Evolutionary conservation across 331 rosid genomes (phyloP).

Genomic region (Pyracantha coccinea): DNA sequence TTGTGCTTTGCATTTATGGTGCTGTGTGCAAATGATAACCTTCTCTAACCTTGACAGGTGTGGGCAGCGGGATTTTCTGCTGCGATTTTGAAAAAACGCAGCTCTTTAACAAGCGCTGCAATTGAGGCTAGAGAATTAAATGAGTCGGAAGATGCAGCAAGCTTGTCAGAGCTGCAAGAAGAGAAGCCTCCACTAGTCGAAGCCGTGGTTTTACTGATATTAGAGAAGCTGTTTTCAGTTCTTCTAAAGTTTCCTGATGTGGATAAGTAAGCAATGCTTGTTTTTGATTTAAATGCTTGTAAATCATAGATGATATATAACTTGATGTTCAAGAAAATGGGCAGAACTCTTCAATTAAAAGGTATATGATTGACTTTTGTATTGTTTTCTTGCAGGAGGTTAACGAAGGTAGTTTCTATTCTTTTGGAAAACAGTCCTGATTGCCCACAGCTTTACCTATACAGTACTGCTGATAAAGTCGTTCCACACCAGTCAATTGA

Average conservation of each 20-base stretch:
- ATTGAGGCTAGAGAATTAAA: conserved; percentile 13
- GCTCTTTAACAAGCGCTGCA: conserved; percentile 27
- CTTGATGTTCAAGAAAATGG: neutral
- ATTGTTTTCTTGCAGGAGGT: conserved; percentile 49
- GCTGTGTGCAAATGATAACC: neutral
- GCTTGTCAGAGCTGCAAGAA: conserved; percentile 28
- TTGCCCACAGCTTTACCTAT: conserved; percentile 87
- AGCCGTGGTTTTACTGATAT: conserved; percentile 33
- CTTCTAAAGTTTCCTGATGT: conserved; percentile 53
- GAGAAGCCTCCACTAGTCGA: conserved; percentile 38
- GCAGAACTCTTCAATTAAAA: neutral
- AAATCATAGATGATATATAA: neutral
- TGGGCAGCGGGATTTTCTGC: conserved; percentile 94
- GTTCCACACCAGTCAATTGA: conserved; percentile 63
- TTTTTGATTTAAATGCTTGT: neutral
- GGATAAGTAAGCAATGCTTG: conserved; percentile 33
- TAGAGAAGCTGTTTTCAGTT: conserved; percentile 62
- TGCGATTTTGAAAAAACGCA: conserved; percentile 64
- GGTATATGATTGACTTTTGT: neutral
- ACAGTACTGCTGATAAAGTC: conserved; percentile 80
- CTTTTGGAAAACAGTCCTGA: conserved; percentile 43
- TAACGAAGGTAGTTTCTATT: conserved; percentile 42
- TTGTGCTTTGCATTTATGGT: too few relatives aligned
- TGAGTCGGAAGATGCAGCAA: conserved; percentile 23
- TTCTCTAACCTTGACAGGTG: conserved; percentile 40